Base-by-base conservation (phyloP, 108 stramenopile species). In the Cyclotella choctawhatcheeana region DNA sequence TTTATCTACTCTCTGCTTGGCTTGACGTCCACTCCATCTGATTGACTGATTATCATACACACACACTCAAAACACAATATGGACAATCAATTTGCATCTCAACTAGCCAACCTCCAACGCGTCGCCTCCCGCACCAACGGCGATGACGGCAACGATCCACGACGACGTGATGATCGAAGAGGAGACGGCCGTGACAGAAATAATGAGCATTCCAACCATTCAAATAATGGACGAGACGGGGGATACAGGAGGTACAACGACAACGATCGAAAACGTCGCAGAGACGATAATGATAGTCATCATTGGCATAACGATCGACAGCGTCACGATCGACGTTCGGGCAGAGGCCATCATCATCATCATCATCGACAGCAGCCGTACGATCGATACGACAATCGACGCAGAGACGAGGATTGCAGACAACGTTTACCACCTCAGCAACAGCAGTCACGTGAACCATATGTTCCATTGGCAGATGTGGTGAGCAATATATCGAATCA, bases 71-170 rank as follows among this genome's bases (percentile, higher is more conserved):
- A 53, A 26, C 32, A 14, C 21, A 53, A 58, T 35, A 77, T 74
- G 78, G 67, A 76, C 33, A 65, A 64, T 6, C 58, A 62, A 52
- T 89, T 89, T 65, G 68, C 88, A 5, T 44, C 73, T n/a, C 86
- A 84, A 45, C 77, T 89, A 27, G 80, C 81, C 33, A 82, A 80
- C 52, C 79, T 89, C 12, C 84, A 86, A 77, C 64, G 79, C 22
- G 74, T 84, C 34, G 88, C 88, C 22, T 51, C 76, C 35, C 56
- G 67, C 20, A 82, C 84, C 13, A 63, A 67, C 52, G 51, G 51
- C 32, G 21, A 34, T 34, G 51, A 3, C 18, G 20, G 34, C 50
- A 32, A 50, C 16, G 6, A 17, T 3, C 14, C 7, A 47, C 10
- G 64, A 37, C 64, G 45, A 1, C 45, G 13, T 32, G 30, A 64